Conservation (phyloP, 2,329 filamentous ascomycete genomes). For the Fusarium transvaalense region DNA sequence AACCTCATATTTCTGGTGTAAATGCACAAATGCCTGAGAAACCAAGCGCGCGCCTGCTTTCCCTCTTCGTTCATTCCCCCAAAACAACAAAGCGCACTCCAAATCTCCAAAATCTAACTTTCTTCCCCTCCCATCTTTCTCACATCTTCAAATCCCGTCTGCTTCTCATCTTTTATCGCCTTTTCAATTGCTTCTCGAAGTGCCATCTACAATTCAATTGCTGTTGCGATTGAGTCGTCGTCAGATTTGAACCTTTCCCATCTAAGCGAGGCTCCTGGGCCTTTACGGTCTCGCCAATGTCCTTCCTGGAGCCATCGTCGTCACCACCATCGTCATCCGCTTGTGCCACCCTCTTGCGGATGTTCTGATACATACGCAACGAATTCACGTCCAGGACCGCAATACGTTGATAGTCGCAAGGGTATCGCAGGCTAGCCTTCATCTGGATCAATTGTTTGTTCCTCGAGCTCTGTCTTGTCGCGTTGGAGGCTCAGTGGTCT, state of each 20-base stretch:
- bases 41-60: conserved; percentile 9
- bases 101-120: conserved; percentile 36
- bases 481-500: conserved; percentile 10
- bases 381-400: conserved; percentile 1
- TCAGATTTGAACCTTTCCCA: not conserved
- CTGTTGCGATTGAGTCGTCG: not conserved
- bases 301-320: conserved; percentile 26
- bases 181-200: not conserved
- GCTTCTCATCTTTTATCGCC: not conserved
- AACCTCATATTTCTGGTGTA: conserved; percentile 51
- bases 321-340: conserved; percentile 40
- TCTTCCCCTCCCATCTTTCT: conserved; percentile 27
- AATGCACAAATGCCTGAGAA: conserved; percentile 50
- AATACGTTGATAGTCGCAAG: conserved; percentile 10
- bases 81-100: conserved; percentile 37
- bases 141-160: conserved; percentile 7
- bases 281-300: conserved; percentile 30
- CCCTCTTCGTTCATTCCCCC: conserved; percentile 11
- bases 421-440: conserved; percentile 1
- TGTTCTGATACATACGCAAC: conserved; percentile 30
- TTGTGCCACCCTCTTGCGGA: conserved; percentile 37
- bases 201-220: conserved; percentile 12
- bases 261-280: conserved; percentile 7
- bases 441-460: not conserved
- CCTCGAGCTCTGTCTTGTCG: not conserved